Conservation (phyloP, 257 asterid species). For the Penstemon eatonii region DNA sequence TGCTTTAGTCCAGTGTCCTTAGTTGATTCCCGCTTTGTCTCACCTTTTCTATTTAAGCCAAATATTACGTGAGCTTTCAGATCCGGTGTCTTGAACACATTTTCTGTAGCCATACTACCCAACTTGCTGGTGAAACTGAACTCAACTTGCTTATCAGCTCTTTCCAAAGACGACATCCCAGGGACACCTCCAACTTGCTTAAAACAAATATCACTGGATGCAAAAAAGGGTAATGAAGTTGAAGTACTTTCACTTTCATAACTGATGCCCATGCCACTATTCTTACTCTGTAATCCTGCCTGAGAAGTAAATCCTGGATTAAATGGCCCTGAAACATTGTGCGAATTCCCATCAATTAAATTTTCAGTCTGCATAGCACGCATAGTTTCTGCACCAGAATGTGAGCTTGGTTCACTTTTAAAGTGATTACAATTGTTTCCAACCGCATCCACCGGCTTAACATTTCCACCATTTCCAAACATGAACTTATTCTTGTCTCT, state of each 20-base stretch:
- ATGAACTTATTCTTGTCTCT: conserved; percentile 18
- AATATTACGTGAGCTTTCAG: conserved; percentile 46
- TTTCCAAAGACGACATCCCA: conserved; percentile 39
- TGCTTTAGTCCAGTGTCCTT: conserved; percentile 62
- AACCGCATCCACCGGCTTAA: conserved; percentile 23
- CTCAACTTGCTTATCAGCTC: conserved; percentile 52
- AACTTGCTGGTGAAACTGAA: conserved; percentile 52
- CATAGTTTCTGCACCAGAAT: conserved; percentile 29
- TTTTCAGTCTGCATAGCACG: conserved; percentile 29
- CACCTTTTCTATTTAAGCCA: conserved; percentile 56
- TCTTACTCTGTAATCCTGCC: conserved; percentile 38
- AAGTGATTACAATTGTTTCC: conserved; percentile 21
- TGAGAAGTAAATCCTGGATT: conserved; percentile 38
- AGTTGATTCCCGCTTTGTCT: conserved; percentile 55
- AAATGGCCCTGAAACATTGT: conserved; percentile 26
- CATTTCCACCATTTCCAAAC: conserved; percentile 24
- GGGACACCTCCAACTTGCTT: conserved; percentile 36
- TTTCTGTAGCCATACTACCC: conserved; percentile 39
- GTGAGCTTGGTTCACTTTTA: too few relatives aligned
- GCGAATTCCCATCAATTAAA: conserved; percentile 33
- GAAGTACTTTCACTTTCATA: conserved; percentile 34
- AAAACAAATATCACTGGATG: conserved; percentile 37
- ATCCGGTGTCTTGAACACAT: conserved; percentile 61
- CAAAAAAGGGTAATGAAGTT: conserved; percentile 35
- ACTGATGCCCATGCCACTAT: conserved; percentile 30